Evolutionary conservation across 805 yeast genomes (phyloP), one percentile per base, ranked within the genome.

Genomic region (Priceomyces melissophilus): DNA sequence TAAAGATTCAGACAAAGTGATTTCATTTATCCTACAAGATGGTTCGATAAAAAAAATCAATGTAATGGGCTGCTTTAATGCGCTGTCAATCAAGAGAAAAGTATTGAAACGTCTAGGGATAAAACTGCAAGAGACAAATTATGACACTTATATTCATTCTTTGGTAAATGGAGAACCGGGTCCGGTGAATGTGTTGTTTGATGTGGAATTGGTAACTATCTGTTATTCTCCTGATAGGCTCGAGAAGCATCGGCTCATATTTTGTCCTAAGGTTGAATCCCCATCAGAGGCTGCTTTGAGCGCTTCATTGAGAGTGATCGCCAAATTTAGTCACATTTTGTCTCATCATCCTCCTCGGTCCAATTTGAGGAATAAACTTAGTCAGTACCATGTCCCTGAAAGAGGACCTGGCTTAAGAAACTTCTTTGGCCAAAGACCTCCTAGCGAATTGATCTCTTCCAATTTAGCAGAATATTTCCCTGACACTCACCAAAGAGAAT

Each of bases 381-480:
- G 50, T 32, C 57, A 56, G 37, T 53, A 46, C 39, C 63, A 54
- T 40, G 45, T 54, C 7, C 53, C 61, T 7, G 64, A 55, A 14
- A 38, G 37, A 16, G 27, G 36, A 9, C 52, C 50, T 32, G 53
- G 59, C 2, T 45, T 75, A 51, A 69, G 78, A 42, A 71, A 67
- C 41, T 75, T 86, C 44, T 82, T 83, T 60, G 95, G 95, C 16
- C 96, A 87, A 60, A 73, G 99, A 54, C 99, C 99, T 5, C 90
- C 98, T 1, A 82, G 93, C 44, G 95, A 88, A 56, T 75, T 90
- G 51, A 93, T 91, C 45, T 87, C 97, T 1, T 81, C 90, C 2
- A 88, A 91, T 55, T 67, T 91, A 48, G 83, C 89, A 2, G 96
- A 90, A 47, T 91, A 87, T 60, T 93, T 93, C 71, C 99, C 99